Percentiles rank a stretch among this genome's conserved stretches.
Evolutionary conservation across 345 rosid species (phyloP).

Genomic region (Turnera subulata): DNA sequence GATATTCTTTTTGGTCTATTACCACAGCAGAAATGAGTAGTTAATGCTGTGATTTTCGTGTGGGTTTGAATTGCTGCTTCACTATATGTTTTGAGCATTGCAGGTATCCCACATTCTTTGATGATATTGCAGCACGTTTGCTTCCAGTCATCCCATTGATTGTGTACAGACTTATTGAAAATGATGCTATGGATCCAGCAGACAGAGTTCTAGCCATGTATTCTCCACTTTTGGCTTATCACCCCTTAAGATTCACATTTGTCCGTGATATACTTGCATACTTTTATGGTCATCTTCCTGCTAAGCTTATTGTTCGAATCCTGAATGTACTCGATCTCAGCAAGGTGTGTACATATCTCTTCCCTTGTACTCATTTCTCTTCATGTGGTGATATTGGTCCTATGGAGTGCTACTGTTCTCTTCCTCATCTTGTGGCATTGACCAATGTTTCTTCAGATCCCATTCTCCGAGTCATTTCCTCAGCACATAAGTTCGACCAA

Average conservation of each 20-base stretch:
- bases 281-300: slow-evolving; percentile 89
- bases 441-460: slow-evolving; percentile 52
- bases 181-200: slow-evolving; percentile 74
- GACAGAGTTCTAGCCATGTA: slow-evolving; percentile 59
- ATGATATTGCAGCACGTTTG: slow-evolving; percentile 85
- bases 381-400: not conserved
- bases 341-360: slow-evolving; percentile 50
- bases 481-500: slow-evolving; percentile 64
- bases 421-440: not conserved
- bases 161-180: slow-evolving; percentile 90
- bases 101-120: slow-evolving; percentile 96
- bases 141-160: slow-evolving; percentile 92
- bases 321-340: slow-evolving; percentile 75
- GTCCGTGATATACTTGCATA: slow-evolving; percentile 97
- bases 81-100: slow-evolving; percentile 12
- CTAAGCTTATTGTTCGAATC: slow-evolving; percentile 65
- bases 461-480: slow-evolving; percentile 92
- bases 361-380: not conserved
- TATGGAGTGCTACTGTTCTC: slow-evolving; percentile 1
- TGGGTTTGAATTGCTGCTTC: slow-evolving; percentile 3
- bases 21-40: too few species aligned
- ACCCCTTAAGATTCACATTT: slow-evolving; percentile 88
- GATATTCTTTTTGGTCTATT: too few species aligned
- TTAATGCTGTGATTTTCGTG: too few species aligned
- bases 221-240: slow-evolving; percentile 64